Percentiles rank a stretch among this genome's conserved stretches.
These are phyloP conservation scores for Parmales sp. DNA, from an alignment of 108 stramenopile species.

Conservation along the genomic window DNA sequence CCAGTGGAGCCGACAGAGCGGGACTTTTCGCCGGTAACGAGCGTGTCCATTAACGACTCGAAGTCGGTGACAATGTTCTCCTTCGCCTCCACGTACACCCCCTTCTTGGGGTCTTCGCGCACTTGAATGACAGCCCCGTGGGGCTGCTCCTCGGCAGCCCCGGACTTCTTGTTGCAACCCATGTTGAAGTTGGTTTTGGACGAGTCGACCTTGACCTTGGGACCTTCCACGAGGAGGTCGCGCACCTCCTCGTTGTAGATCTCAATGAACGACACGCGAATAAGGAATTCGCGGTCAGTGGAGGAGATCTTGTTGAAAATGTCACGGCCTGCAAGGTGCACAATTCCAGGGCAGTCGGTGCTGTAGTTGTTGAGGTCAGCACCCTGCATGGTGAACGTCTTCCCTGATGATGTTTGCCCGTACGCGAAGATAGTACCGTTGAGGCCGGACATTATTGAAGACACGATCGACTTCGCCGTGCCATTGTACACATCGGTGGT, in stretches of 20 bases:
- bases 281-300: constrained; percentile 58
- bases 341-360: constrained; percentile 47
- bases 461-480: constrained; percentile 73
- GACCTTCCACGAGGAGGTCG: constrained; percentile 71
- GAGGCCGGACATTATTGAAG: constrained; percentile 72
- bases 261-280: constrained; percentile 90
- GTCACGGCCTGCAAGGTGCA: constrained; percentile 72
- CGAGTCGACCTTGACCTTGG: not conserved
- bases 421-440: constrained; percentile 97
- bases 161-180: constrained; percentile 21
- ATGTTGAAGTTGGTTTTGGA: no score
- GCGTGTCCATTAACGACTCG: constrained; percentile 51
- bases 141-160: constrained; percentile 38
- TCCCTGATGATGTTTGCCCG: constrained; percentile 82
- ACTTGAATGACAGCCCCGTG: constrained; percentile 46
- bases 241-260: constrained; percentile 98
- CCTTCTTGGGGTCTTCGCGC: constrained; percentile 83
- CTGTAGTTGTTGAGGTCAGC: constrained; percentile 19
- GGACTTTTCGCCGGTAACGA: constrained; percentile 75
- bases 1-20: constrained; percentile 77
- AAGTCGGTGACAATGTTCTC: constrained; percentile 73
- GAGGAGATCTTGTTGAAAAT: constrained; percentile 61
- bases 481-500: constrained; percentile 82
- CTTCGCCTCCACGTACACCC: constrained; percentile 85
- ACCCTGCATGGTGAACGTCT: constrained; percentile 87